Evolutionary conservation across 2,329 filamentous ascomycete genomes (phyloP).

Genomic region (Diaporthe eres): DNA sequence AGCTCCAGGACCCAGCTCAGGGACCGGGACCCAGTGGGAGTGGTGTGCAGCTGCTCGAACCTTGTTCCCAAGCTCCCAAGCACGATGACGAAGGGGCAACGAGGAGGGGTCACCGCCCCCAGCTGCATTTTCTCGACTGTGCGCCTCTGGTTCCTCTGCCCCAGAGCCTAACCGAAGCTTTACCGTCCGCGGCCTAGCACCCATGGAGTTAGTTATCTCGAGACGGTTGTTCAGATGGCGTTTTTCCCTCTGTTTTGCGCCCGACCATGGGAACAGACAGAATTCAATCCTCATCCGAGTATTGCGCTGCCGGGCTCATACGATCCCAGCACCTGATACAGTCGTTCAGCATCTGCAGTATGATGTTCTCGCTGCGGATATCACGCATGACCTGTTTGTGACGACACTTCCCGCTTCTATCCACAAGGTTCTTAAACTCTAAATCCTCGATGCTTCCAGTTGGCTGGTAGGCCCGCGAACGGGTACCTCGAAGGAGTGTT

Average conservation of each 20-base stretch:
- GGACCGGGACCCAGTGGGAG: slow-evolving; percentile 19
- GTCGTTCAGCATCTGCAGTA: slow-evolving; percentile 4
- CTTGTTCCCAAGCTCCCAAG: slow-evolving; percentile 31
- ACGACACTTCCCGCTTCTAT: slow-evolving; percentile 15
- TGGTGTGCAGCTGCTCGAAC: slow-evolving; percentile 14
- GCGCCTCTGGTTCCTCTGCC: background rate
- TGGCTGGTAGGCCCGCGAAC: slow-evolving; percentile 29
- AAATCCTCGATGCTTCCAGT: slow-evolving; percentile 21
- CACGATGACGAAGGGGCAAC: slow-evolving; percentile 34
- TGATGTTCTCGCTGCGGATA: slow-evolving; percentile 14
- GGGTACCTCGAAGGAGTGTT: slow-evolving; percentile 28
- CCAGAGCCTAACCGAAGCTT: slow-evolving; percentile 21
- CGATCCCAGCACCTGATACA: slow-evolving; percentile 14
- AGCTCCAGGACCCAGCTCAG: slow-evolving; percentile 27
- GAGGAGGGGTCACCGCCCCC: slow-evolving; percentile 23
- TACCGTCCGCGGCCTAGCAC: slow-evolving; percentile 9
- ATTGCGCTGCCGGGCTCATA: slow-evolving; percentile 10
- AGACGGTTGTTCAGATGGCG: background rate
- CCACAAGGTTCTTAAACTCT: slow-evolving; percentile 26
- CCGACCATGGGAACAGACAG: slow-evolving; percentile 10
- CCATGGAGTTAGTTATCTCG: slow-evolving; percentile 20
- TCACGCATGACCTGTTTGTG: slow-evolving; percentile 33
- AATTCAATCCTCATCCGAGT: slow-evolving; percentile 16
- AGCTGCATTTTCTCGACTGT: slow-evolving; percentile 6
- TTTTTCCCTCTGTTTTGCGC: background rate